A percentile compares a stretch with the other conserved stretches of the same genome.
phyloP scores from a whole-genome alignment of 129 eudicot genomes.

The sunflower (Helianthus annuus) region HanXRQr2.0-SUNRISE NC_035442.2:84138765-84139264 shows the following conservation, averaged over 20 bases:
- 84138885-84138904: too few relatives aligned
- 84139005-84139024: slow-evolving; percentile 70
- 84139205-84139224: slow-evolving; percentile 59
- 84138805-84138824: too few relatives aligned
- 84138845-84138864: too few relatives aligned
- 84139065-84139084: background rate
- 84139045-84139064: slow-evolving; percentile 61
- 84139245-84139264: slow-evolving; percentile 3
- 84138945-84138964: slow-evolving; percentile 38
- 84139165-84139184: slow-evolving; percentile 81
- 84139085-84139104: background rate
- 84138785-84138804: too few relatives aligned
- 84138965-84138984: slow-evolving; percentile 79
- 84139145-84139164: slow-evolving; percentile 82
- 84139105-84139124: background rate
- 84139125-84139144: slow-evolving; percentile 46
- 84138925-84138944: background rate
- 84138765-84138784: too few relatives aligned
- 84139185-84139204: slow-evolving; percentile 86
- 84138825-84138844: too few relatives aligned
- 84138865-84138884: too few relatives aligned
- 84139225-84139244: slow-evolving; percentile 20
- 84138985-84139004: slow-evolving; percentile 78
- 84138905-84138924: too few relatives aligned
- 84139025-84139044: slow-evolving; percentile 85